Evolutionary conservation across 2,329 filamentous ascomycete species (phyloP), one percentile per base, ranked within the genome.

Genomic region (Volutella citrinella): DNA sequence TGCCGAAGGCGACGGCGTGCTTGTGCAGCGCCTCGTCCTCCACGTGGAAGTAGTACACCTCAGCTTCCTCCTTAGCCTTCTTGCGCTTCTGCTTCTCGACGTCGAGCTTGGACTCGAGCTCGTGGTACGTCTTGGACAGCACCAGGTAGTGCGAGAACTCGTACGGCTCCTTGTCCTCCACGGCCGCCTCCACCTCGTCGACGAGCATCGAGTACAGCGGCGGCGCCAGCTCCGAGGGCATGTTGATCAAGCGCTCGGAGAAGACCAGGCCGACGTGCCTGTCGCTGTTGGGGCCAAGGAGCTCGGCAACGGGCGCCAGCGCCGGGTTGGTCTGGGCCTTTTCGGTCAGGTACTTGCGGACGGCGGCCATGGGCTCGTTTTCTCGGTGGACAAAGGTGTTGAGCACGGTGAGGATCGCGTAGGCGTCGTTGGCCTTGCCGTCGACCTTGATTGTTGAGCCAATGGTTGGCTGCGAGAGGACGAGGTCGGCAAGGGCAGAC

Each of bases 361-460:
- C 67, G 40, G 82, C 74, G 46, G 80, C 75, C 42, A 96, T 74
- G 16, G 82, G 77, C 49, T 80, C 75, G 57, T 86, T 87, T 35
- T 85, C 78, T 63, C 81, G 76, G 63, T 95, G 89, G 55, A 87
- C 81, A 34, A 80, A 73, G 29, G 93, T 67, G 58, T 95, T 96
- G 39, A 98, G 66, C 7, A 88, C 84, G 0, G 90, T 95, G 43
- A 97, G 70, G 62, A 98, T 87, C 10, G 91, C 90, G 63, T 93
- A 97, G 3, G 93, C 84, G 56, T 97, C 93, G 27, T 80, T 87
- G 54, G 90, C 88, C 56, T 93, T 89, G 52, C 90, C 89, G 51
- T 97, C 91, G n/a, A 93, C 87, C 66, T 98, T 98, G 49, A 97
- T 88, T 1, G 91, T 96, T 10, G 89, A 95, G 34, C 93, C 93